These are phyloP conservation scores for Carex cristatella DNA, from an alignment of 176 grass and related monocot genomes.

Conservation along the genomic window DNA sequence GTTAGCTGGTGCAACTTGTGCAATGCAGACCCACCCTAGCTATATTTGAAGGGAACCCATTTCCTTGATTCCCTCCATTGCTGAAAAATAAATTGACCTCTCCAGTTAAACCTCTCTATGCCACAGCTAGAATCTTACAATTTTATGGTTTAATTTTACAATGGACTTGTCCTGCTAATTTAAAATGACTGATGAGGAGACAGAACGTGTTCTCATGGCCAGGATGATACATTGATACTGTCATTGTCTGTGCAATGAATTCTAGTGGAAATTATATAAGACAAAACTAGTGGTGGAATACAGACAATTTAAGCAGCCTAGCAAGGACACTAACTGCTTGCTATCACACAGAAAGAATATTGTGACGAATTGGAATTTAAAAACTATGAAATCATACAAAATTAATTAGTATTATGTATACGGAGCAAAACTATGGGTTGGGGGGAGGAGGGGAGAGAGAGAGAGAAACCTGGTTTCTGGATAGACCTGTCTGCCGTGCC, in stretches of 20 bases:
- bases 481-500: conserved; percentile 96
- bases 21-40: background rate
- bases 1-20: conserved; percentile 21
- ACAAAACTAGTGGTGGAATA: conserved; percentile 1
- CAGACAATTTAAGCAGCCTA: conserved; percentile 3
- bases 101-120: background rate
- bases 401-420: background rate
- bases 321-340: background rate
- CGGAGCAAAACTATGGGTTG: background rate
- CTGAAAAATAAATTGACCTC: background rate
- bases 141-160: background rate
- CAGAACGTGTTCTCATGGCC: background rate
- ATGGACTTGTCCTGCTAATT: background rate
- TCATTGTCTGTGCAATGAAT: conserved; percentile 8
- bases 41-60: background rate
- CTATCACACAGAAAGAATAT: conserved; percentile 19
- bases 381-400: conserved; percentile 12
- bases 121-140: background rate
- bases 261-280: background rate
- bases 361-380: background rate
- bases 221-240: background rate
- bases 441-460: background rate
- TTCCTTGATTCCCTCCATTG: conserved; percentile 6
- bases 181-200: background rate
- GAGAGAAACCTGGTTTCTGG: conserved; percentile 91